These are phyloP conservation scores for Xerocomellus chrysenteron DNA, from an alignment of 768 basidiomycete species.

Conservation along the genomic window DNA sequence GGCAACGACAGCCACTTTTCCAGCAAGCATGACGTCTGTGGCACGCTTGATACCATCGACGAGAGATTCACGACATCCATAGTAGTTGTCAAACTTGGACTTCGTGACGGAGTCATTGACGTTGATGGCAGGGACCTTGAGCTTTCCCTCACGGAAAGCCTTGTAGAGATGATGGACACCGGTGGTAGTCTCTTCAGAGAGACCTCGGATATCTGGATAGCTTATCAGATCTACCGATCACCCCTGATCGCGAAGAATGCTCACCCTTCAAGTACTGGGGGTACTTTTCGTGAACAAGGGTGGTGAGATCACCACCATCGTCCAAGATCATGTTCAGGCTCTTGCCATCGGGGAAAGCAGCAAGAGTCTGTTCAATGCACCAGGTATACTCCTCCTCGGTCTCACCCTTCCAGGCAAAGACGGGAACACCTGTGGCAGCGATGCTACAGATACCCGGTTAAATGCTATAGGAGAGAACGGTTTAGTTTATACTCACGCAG, in stretches of 20 bases:
- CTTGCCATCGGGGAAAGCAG: conserved; percentile 82
- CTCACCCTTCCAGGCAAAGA: conserved; percentile 99
- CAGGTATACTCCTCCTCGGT: conserved; percentile 98
- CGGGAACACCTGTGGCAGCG: conserved; percentile 96
- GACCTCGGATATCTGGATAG: conserved; percentile 73
- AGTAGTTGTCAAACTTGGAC: conserved; percentile 99
- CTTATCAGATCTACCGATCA: neutral
- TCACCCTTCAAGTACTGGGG: conserved; percentile 81
- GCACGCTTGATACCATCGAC: conserved; percentile 99
- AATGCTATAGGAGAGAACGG: neutral
- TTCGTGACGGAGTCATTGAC: conserved; percentile 99
- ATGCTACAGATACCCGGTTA: conserved; percentile 51
- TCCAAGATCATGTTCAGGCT: conserved; percentile 98
- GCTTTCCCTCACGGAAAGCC: conserved; percentile 91
- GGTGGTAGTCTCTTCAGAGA: conserved; percentile 99
- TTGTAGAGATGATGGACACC: conserved; percentile 99
- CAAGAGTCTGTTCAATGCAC: conserved; percentile 96
- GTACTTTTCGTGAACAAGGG: conserved; percentile 93
- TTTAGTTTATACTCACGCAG: conserved; percentile 61
- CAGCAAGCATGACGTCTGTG: conserved; percentile 99
- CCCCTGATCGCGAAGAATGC: neutral
- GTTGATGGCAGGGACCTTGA: conserved; percentile 98
- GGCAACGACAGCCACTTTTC: conserved; percentile 98
- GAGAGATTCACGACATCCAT: conserved; percentile 99
- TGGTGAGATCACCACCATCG: conserved; percentile 97